Percentiles rank a stretch among this genome's conserved stretches.
Conservation (phyloP, 139 green algal species). For the Pseudopediastrum boryanum region DNA sequence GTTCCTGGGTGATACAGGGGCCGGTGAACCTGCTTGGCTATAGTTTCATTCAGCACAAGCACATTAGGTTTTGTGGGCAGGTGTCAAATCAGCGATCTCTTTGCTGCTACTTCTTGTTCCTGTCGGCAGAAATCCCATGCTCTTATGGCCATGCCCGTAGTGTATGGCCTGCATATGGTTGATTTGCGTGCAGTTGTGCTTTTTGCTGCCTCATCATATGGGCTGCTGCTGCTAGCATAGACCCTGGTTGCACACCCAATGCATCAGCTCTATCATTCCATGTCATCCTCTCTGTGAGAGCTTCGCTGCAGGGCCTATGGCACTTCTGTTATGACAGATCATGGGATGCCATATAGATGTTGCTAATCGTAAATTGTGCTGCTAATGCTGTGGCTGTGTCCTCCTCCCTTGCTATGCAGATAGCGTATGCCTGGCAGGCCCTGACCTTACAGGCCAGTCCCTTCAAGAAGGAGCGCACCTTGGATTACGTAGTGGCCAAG, state of each 20-base stretch:
- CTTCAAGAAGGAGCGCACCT: conserved; percentile 54
- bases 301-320: background rate
- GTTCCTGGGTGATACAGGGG: no score
- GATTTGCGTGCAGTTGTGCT: background rate
- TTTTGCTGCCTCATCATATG: background rate
- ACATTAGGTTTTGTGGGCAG: no score
- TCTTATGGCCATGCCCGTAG: no score
- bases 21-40: no score
- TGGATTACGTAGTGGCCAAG: conserved; percentile 16
- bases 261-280: background rate
- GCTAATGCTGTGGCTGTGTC: background rate
- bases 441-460: conserved; percentile 55
- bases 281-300: background rate
- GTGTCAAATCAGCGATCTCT: no score
- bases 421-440: conserved; percentile 60
- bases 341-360: no score
- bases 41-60: no score
- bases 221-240: background rate
- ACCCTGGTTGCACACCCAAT: background rate
- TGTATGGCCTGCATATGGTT: no score
- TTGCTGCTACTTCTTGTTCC: no score
- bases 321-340: background rate
- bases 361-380: background rate
- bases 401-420: conserved; percentile 57
- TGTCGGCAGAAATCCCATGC: no score